Conservation (phyloP, 495 filamentous ascomycete species). For the Aspergillus hancockii region DNA sequence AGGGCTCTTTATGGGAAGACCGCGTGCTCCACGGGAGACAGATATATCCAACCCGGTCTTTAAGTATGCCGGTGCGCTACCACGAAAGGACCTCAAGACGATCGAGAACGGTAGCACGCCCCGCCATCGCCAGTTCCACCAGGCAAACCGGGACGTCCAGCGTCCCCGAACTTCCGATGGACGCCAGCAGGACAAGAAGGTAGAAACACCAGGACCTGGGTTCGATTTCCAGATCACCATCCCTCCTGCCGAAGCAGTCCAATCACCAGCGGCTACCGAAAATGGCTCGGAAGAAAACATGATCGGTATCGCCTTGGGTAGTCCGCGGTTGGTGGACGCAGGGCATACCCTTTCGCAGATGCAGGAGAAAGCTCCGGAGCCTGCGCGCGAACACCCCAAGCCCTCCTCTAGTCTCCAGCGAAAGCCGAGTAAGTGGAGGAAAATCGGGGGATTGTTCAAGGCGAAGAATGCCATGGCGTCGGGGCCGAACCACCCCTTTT, state of each 20-base stretch:
- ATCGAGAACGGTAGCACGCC: slow-evolving; percentile 12
- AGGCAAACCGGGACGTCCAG: slow-evolving; percentile 24
- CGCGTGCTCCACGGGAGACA: slow-evolving; percentile 24
- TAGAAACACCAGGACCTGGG: slow-evolving; percentile 18
- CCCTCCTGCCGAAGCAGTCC: slow-evolving; percentile 31
- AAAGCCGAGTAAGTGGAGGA: slow-evolving; percentile 59
- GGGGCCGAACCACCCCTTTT: slow-evolving; percentile 25
- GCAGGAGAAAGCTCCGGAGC: slow-evolving; percentile 24
- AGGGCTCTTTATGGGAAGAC: slow-evolving; percentile 32
- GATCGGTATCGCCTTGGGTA: slow-evolving; percentile 58
- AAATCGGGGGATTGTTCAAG: slow-evolving; percentile 53
- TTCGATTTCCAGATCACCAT: slow-evolving; percentile 43
- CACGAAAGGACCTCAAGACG: slow-evolving; percentile 33
- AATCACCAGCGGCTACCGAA: slow-evolving; percentile 11
- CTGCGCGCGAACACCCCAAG: slow-evolving; percentile 5
- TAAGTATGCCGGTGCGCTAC: slow-evolving; percentile 36
- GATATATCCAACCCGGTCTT: slow-evolving; percentile 39
- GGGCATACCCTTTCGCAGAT: slow-evolving; percentile 22
- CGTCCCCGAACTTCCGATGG: slow-evolving; percentile 26
- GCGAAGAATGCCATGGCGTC: slow-evolving; percentile 41
- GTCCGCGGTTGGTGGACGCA: slow-evolving; percentile 43
- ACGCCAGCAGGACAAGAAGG: slow-evolving; percentile 20
- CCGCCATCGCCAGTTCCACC: slow-evolving; percentile 13
- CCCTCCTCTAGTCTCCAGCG: slow-evolving; percentile 26
- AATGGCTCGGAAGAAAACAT: slow-evolving; percentile 30